A percentile compares a stretch with the other conserved stretches of the same genome.
Evolutionary conservation across 345 rosid genomes (phyloP).

Genomic region (Anastatica hierochuntica): DNA sequence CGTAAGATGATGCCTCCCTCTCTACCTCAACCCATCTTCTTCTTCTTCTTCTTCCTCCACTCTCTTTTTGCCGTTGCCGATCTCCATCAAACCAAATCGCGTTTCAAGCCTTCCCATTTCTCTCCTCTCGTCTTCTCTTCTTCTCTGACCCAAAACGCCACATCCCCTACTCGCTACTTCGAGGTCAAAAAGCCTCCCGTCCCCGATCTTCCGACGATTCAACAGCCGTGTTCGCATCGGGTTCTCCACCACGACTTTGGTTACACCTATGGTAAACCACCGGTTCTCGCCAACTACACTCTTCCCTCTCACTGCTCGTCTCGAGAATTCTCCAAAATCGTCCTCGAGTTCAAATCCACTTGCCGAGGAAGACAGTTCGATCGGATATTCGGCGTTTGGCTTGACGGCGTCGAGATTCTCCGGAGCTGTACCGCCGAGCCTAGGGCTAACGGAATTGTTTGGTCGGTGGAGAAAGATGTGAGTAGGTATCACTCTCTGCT

Average conservation of each 20-base stretch:
- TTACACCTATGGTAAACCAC: slow-evolving; percentile 56
- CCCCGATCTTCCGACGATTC: slow-evolving; percentile 24
- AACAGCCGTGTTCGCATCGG: slow-evolving; percentile 39
- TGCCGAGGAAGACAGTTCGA: slow-evolving; percentile 73
- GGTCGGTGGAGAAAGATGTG: slow-evolving; percentile 74
- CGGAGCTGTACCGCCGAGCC: slow-evolving; percentile 98
- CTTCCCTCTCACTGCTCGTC: slow-evolving; percentile 53
- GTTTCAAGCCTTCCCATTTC: slow-evolving; percentile 25
- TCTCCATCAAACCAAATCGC: slow-evolving; percentile 31
- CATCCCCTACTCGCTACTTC: slow-evolving; percentile 54
- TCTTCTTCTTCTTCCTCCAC: slow-evolving; percentile 23
- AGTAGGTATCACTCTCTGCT: slow-evolving; percentile 73
- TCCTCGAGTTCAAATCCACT: slow-evolving; percentile 74
- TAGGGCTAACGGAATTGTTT: slow-evolving; percentile 47
- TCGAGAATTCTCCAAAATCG: slow-evolving; percentile 49
- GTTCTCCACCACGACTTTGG: slow-evolving; percentile 68
- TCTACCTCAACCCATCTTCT: slow-evolving; percentile 19
- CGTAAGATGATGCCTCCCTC: slow-evolving; percentile 35
- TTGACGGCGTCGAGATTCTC: slow-evolving; percentile 81
- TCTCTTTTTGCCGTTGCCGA: slow-evolving; percentile 25
- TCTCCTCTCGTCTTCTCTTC: slow-evolving; percentile 25
- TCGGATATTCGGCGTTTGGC: slow-evolving; percentile 84
- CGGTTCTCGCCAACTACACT: slow-evolving; percentile 55
- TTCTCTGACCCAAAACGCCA: background rate
- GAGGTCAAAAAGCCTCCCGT: slow-evolving; percentile 62